Evolutionary conservation across 352 stramenopile species (phyloP).

Genomic region (Phytophthora colocasiae): DNA sequence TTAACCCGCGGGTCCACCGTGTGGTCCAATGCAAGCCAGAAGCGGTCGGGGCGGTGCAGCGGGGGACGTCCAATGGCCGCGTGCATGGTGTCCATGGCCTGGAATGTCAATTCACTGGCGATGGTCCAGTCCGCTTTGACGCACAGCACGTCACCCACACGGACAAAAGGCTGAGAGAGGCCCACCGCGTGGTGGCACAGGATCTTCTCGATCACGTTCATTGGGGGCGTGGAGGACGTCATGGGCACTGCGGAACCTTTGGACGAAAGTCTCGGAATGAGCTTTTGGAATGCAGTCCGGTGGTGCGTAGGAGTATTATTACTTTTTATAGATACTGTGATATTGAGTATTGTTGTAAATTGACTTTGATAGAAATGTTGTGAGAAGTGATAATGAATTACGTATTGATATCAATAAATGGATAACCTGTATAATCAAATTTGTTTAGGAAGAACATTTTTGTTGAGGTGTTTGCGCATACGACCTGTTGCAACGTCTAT

Average conservation of each 20-base stretch:
- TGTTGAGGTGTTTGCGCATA: slow-evolving; percentile 22
- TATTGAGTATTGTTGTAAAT: background rate
- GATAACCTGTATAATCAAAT: background rate
- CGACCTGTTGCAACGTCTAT: background rate
- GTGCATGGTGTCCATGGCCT: slow-evolving; percentile 87
- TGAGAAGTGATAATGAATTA: background rate
- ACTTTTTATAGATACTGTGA: background rate
- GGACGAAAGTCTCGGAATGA: slow-evolving; percentile 47
- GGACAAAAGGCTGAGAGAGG: slow-evolving; percentile 53
- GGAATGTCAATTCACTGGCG: slow-evolving; percentile 81
- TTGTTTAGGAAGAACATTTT: background rate
- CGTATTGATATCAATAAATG: too few relatives aligned
- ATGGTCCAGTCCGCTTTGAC: slow-evolving; percentile 85
- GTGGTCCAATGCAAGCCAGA: slow-evolving; percentile 87
- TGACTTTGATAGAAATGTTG: too few relatives aligned
- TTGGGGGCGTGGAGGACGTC: slow-evolving; percentile 44
- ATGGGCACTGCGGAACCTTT: slow-evolving; percentile 61
- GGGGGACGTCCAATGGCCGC: slow-evolving; percentile 72
- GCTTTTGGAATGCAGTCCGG: slow-evolving; percentile 7
- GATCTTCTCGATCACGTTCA: slow-evolving; percentile 91
- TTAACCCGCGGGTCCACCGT: slow-evolving; percentile 84
- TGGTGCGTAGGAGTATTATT: slow-evolving; percentile 22
- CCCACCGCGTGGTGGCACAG: slow-evolving; percentile 56
- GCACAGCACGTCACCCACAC: slow-evolving; percentile 77
- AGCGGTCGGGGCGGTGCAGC: slow-evolving; percentile 80